Evolutionary conservation across 2,329 filamentous ascomycete genomes (phyloP).

Genomic region (Monilinia laxa): DNA sequence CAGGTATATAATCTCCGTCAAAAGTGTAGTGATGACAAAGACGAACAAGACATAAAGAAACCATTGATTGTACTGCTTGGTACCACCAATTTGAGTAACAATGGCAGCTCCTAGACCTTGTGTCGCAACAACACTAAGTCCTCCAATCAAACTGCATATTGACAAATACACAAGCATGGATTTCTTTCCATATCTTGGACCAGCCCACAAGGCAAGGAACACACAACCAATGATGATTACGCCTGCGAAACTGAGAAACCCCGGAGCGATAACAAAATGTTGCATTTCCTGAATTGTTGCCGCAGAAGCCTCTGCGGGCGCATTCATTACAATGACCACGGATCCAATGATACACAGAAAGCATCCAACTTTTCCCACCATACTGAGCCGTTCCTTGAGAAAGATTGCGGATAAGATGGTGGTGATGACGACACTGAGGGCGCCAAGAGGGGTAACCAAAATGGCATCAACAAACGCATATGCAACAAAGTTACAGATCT

Average conservation of each 20-base stretch:
- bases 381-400: slow-evolving; percentile 89
- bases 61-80: slow-evolving; percentile 93
- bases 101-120: slow-evolving; percentile 92
- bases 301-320: slow-evolving; percentile 81
- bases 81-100: slow-evolving; percentile 78
- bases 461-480: slow-evolving; percentile 98
- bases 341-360: slow-evolving; percentile 94
- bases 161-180: slow-evolving; percentile 97
- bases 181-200: slow-evolving; percentile 88
- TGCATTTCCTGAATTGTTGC: slow-evolving; percentile 91
- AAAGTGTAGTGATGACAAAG: slow-evolving; percentile 83
- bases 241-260: slow-evolving; percentile 82
- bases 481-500: slow-evolving; percentile 95
- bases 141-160: slow-evolving; percentile 93
- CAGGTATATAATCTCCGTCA: slow-evolving; percentile 92
- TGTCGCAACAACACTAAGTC: slow-evolving; percentile 89
- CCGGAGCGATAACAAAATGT: slow-evolving; percentile 77
- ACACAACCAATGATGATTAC: slow-evolving; percentile 72
- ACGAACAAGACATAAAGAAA: slow-evolving; percentile 90
- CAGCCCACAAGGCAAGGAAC: slow-evolving; percentile 76
- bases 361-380: slow-evolving; percentile 94
- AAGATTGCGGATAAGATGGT: slow-evolving; percentile 92
- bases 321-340: slow-evolving; percentile 92
- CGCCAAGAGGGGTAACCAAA: slow-evolving; percentile 87
- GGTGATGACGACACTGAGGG: slow-evolving; percentile 87